These are phyloP conservation scores for Cyanophora paradoxa DNA, from an alignment of 78 protist genomes.

Conservation along the genomic window DNA sequence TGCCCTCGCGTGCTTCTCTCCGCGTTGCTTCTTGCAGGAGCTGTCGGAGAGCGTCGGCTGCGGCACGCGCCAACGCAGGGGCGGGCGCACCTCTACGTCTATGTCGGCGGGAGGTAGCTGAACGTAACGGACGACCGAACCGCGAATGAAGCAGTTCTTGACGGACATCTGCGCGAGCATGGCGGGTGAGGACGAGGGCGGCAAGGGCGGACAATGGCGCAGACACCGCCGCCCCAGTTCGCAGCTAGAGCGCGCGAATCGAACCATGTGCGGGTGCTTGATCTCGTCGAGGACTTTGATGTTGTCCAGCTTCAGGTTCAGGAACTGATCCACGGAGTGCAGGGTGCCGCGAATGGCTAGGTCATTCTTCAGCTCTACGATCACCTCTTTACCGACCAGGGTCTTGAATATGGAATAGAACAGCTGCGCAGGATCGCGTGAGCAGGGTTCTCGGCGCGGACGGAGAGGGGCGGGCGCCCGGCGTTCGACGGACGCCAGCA, in stretches of 20 bases:
- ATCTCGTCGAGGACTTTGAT: slow-evolving; percentile 64
- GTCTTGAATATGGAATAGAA: slow-evolving; percentile 89
- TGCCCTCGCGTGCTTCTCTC: background rate
- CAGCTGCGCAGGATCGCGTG: too few species aligned
- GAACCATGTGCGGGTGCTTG: slow-evolving; percentile 88
- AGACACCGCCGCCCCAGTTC: too few species aligned
- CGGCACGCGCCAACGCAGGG: too few species aligned
- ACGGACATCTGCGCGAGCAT: slow-evolving; percentile 54
- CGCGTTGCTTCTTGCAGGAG: slow-evolving; percentile 87
- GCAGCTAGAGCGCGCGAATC: too few species aligned
- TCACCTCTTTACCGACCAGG: slow-evolving; percentile 70
- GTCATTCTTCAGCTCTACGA: slow-evolving; percentile 83
- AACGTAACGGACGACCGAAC: slow-evolving; percentile 88
- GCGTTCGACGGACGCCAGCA: too few species aligned
- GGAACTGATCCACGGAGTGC: slow-evolving; percentile 89
- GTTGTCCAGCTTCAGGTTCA: slow-evolving; percentile 78
- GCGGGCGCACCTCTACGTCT: slow-evolving; percentile 78
- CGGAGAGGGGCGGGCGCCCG: too few species aligned
- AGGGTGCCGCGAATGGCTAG: slow-evolving; percentile 59
- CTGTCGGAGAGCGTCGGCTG: too few species aligned
- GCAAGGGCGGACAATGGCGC: too few species aligned
- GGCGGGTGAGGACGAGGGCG: background rate
- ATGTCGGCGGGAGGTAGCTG: slow-evolving; percentile 78
- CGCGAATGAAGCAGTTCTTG: slow-evolving; percentile 88
- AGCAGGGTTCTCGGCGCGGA: too few species aligned